Evolutionary conservation across 2,329 filamentous ascomycete genomes (phyloP), one percentile per base, ranked within the genome.

Genomic region (Lachnellula arida): DNA sequence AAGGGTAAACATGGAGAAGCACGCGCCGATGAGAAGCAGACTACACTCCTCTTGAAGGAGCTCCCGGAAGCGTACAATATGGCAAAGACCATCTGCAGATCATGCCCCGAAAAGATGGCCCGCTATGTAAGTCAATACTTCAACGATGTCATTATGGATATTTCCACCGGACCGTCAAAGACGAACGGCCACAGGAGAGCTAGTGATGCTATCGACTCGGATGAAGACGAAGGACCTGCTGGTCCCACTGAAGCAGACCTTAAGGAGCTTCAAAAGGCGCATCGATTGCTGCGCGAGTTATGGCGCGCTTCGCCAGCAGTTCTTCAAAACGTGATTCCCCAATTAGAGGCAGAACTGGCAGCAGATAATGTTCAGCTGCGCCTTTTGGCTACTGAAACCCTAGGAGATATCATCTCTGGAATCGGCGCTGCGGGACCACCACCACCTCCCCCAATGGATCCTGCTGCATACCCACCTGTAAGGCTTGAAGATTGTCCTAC

Each of bases 121-220:
- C 87, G 91, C 59, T 91, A 95, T 63, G 87, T 97, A 54, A 93
- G 91, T 63, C 91, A 96, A 68, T 99, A 97, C 71, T 99, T 99
- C 71, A 96, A 91, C 72, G 91, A 96, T 55, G 91, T 97, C 51
- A 95, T 99, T 56, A 85, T 97, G 59, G 91, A 97, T 68, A 89
- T 91, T 3, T 91, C 86, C 39, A 82, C 76, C 39, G 61, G 53
- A 23, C 54, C 54, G 9, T 46, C 63, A 9, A 78, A 80, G 63
- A 61, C 76, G 53, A 86, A 84, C 60, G 82, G 81, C 4, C 76
- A 75, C 57, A 70, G 75, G 55, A 75, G 72, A 54, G 65, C 69
- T 25, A 69, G 79, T 54, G 81, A 80, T 57, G 80, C 79, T 40
- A 76, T 81, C 25, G 86, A 87, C 19, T 80, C 77, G 0, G 82